These are phyloP conservation scores for Pyrenochaeta sp. DNA, from an alignment of 2,329 filamentous ascomycete genomes.

Conservation along the genomic window DNA sequence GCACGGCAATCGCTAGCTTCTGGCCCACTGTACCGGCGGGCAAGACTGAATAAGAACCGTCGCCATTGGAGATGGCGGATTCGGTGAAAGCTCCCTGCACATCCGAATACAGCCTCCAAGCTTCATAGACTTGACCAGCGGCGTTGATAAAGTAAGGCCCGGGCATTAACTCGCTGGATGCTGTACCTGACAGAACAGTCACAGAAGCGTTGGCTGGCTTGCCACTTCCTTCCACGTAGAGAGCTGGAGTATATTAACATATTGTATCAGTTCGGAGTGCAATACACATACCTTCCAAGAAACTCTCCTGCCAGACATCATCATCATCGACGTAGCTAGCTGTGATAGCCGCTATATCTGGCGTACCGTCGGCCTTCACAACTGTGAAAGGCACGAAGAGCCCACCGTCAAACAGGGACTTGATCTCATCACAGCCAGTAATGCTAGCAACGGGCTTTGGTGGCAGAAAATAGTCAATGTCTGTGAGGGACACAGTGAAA, in stretches of 20 bases:
- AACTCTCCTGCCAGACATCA: slow-evolving; percentile 54
- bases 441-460: slow-evolving; percentile 48
- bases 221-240: slow-evolving; percentile 29
- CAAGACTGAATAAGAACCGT: slow-evolving; percentile 55
- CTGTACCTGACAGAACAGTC: slow-evolving; percentile 24
- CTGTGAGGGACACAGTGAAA: slow-evolving; percentile 52
- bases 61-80: slow-evolving; percentile 49
- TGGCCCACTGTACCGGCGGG: slow-evolving; percentile 45
- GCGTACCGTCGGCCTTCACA: slow-evolving; percentile 32
- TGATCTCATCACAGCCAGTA: slow-evolving; percentile 27
- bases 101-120: slow-evolving; percentile 61
- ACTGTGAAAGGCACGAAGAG: slow-evolving; percentile 52
- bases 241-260: slow-evolving; percentile 37
- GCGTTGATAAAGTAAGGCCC: slow-evolving; percentile 62
- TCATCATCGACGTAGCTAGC: slow-evolving; percentile 50
- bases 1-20: slow-evolving; percentile 58
- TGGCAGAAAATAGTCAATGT: slow-evolving; percentile 53
- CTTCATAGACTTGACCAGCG: slow-evolving; percentile 57
- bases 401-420: slow-evolving; percentile 24
- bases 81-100: slow-evolving; percentile 60
- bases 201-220: slow-evolving; percentile 36
- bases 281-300: slow-evolving; percentile 42
- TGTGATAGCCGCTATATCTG: slow-evolving; percentile 9
- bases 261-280: slow-evolving; percentile 6
- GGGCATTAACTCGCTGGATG: slow-evolving; percentile 43